phyloP scores from a whole-genome alignment of 2,329 filamentous ascomycete genomes.

The Clathrospora elynae region DNA sequence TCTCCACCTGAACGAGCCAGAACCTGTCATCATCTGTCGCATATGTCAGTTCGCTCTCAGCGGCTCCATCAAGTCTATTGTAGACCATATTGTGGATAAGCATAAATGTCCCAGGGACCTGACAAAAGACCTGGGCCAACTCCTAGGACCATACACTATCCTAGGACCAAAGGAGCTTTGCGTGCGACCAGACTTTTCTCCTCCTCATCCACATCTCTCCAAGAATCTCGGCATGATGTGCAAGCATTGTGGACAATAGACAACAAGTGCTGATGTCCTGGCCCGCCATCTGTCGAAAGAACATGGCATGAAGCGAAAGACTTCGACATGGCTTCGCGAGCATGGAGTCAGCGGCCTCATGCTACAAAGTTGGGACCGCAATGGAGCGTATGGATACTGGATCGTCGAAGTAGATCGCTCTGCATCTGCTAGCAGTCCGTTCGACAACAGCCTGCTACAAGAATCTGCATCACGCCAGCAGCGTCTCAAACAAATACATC shows the following conservation, averaged over 20 bases:
- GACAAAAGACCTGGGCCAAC: background rate
- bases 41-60: background rate
- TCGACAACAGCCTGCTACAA: conserved; percentile 5
- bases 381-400: conserved; percentile 6
- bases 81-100: background rate
- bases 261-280: background rate
- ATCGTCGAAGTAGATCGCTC: conserved; percentile 2
- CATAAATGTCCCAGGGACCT: background rate
- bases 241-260: background rate
- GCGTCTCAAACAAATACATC: background rate
- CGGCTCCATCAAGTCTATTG: background rate
- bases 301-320: conserved; percentile 1
- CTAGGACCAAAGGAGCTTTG: background rate
- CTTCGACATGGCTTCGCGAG: background rate
- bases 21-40: conserved; percentile 2
- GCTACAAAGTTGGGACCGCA: conserved; percentile 2
- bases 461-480: background rate
- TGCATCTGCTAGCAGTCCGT: background rate
- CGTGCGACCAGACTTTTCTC: background rate
- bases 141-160: background rate
- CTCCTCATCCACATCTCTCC: conserved; percentile 2
- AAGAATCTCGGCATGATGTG: background rate
- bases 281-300: background rate
- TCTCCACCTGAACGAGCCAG: conserved; percentile 2
- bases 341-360: background rate